Evolutionary conservation across 257 asterid species (phyloP), one percentile per base, ranked within the genome.

Genomic region (Lithospermum erythrorhizon): DNA sequence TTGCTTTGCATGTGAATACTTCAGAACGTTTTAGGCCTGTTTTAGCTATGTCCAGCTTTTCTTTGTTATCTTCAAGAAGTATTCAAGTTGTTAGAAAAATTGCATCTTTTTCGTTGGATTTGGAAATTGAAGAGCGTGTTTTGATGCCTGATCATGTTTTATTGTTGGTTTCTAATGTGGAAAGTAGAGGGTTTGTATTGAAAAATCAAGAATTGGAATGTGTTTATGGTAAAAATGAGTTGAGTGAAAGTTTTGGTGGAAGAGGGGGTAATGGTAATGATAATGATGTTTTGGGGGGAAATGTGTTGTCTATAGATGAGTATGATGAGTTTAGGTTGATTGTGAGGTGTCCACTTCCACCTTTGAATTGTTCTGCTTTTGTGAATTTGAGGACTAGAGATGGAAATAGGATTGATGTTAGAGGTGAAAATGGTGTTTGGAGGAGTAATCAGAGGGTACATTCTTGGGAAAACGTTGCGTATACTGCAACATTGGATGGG

Each of bases 121-220:
- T 78, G 76, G 69, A 61, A 64, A 65, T 93, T 2, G 89, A 88
- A 79, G 81, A 82, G 72, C 64, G 90, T 78, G 83, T 93, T 72
- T 60, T 81, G 75, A 77, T 89, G 64, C 91, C 95, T 47, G 98
- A 93, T 69, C 95, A 93, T 67, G 72, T 93, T 21, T 73, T 88
- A 57, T 54, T 93, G 57, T 29, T 88, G 69, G 85, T 55, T 22
- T 55, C 32, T 55, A 11, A 29, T 55, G 59, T 48, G 5, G 55
- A 55, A 19, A 72, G 57, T 23, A 78, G 64, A 65, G 78, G 67
- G 70, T 27, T 62, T 21, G 10, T 77, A 21, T 61, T 51, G 21
- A 70, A 65, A 20, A 54, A 61, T 62, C 70, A 13, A 53, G 78
- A 70, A 15, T 58, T 88, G 67, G 94, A 81, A 9, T 93, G 98